Evolutionary conservation across 176 grass and related monocot genomes (phyloP), one percentile per base, ranked within the genome.

Genomic region (Musa beccarii): DNA sequence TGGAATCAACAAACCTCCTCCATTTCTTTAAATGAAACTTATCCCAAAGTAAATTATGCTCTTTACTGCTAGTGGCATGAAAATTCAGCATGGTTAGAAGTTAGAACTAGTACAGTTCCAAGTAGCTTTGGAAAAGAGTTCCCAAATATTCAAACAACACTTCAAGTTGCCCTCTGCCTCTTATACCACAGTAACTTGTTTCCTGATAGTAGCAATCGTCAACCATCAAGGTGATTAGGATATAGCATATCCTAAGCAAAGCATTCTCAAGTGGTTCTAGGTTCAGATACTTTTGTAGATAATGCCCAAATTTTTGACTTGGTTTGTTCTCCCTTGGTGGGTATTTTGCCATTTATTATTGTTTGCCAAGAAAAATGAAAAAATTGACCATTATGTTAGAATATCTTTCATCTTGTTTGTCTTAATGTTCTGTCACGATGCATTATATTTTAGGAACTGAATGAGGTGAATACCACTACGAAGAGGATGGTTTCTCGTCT

Each of bases 401-500:
- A 66, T 49, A 28, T 63, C 51, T 77, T 49, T 20, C 13, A 3
- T 59, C 62, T 51, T 80, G 49, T 78, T 84, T 21, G 25, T 76
- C 49, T 79, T 22, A 67, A 49, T 63, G 56, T 20, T 43, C 34
- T 43, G 0, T 43, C 34, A 43, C 6, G 34, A 43, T 43, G 19
- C 20, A 65, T 28, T 59, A 51, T 12, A n/a, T 83, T 89, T 78
- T 78, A 98, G 90, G 90, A 87, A 81, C 86, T 89, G 73, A 72
- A 69, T 79, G 95, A 91, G 75, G 84, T 85, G 85, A 99, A 99
- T 80, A 80, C 51, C 52, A 89, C 84, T 54, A 77, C 88, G 19
- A 89, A 78, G 74, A 99, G 84, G 66, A 75, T 94, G 76, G 82
- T 94, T 73, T 84, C 95, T 69, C 95, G 83, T 87, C 87, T 99